Conservation (phyloP, 2,329 filamentous ascomycete genomes). For the Trichophyton benhamiae region DNA sequence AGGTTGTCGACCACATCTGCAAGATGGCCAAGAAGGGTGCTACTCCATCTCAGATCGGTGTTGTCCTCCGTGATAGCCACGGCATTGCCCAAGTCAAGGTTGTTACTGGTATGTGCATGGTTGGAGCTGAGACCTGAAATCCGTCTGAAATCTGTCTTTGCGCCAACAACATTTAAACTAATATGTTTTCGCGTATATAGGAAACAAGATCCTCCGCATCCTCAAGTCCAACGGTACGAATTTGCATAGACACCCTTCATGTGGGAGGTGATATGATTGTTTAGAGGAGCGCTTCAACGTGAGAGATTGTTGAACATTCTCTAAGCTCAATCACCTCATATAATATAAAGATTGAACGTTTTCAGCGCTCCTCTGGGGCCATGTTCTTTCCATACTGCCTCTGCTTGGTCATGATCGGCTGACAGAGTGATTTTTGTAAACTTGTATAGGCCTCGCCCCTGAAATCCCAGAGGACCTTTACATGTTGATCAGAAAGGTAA, state of each 20-base stretch:
- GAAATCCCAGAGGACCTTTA: slow-evolving; percentile 99
- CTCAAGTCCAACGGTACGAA: slow-evolving; percentile 88
- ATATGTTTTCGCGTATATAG: slow-evolving; percentile 39
- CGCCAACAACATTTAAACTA: not conserved
- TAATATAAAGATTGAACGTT: slow-evolving; percentile 1
- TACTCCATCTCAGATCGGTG: slow-evolving; percentile 97
- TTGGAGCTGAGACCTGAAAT: not conserved
- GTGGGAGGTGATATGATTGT: not conserved
- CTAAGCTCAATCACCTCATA: not conserved
- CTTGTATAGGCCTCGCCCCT: slow-evolving; percentile 78
- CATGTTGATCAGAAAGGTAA: slow-evolving; percentile 99
- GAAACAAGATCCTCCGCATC: slow-evolving; percentile 99
- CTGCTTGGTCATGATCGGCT: slow-evolving; percentile 71
- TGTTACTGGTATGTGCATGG: slow-evolving; percentile 64
- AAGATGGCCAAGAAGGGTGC: slow-evolving; percentile 98
- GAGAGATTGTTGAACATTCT: slow-evolving; percentile 2
- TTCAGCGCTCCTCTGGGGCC: not conserved
- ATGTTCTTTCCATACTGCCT: slow-evolving; percentile 43
- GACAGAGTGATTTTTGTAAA: slow-evolving; percentile 66
- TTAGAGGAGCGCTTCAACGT: not conserved
- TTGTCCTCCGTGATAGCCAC: slow-evolving; percentile 94
- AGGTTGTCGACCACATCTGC: slow-evolving; percentile 98
- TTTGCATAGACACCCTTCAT: slow-evolving; percentile 10
- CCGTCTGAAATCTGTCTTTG: not conserved
- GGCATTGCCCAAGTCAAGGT: slow-evolving; percentile 96